Evolutionary conservation across 495 filamentous ascomycete genomes (phyloP).

Genomic region (Talaromyces borbonicus): DNA sequence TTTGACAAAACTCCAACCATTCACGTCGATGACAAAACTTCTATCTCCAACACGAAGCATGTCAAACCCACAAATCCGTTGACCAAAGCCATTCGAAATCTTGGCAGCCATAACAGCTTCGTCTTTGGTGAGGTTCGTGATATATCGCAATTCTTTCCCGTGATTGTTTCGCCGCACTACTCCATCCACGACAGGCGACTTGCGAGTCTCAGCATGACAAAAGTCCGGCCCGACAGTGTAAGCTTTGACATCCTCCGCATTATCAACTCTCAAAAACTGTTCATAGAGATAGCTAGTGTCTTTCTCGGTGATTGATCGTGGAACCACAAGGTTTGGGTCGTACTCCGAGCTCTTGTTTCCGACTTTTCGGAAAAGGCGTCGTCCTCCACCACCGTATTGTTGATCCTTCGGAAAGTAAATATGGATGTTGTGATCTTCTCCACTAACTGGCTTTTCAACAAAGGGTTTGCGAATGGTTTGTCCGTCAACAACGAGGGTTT

Average conservation of each 20-base stretch:
- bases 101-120: constrained; percentile 79
- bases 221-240: constrained; percentile 93
- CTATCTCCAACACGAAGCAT: constrained; percentile 76
- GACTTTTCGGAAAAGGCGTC: constrained; percentile 90
- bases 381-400: constrained; percentile 68
- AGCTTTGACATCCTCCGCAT: constrained; percentile 95
- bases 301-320: constrained; percentile 68
- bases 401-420: constrained; percentile 86
- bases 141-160: constrained; percentile 93
- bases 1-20: constrained; percentile 99
- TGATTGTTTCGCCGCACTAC: constrained; percentile 92
- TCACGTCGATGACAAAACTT: constrained; percentile 98
- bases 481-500: constrained; percentile 82
- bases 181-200: constrained; percentile 94
- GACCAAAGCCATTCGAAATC: constrained; percentile 87
- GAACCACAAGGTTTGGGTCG: constrained; percentile 62
- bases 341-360: constrained; percentile 97
- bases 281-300: constrained; percentile 88
- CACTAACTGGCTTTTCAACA: constrained; percentile 96
- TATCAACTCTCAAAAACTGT: constrained; percentile 90
- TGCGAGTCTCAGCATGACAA: constrained; percentile 94
- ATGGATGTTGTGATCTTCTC: constrained; percentile 97
- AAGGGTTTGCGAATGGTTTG: constrained; percentile 79
- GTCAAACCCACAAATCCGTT: constrained; percentile 94
- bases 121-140: constrained; percentile 70